Evolutionary conservation across 257 asterid species (phyloP).

Genomic region (Solanum pinnatisectum): DNA sequence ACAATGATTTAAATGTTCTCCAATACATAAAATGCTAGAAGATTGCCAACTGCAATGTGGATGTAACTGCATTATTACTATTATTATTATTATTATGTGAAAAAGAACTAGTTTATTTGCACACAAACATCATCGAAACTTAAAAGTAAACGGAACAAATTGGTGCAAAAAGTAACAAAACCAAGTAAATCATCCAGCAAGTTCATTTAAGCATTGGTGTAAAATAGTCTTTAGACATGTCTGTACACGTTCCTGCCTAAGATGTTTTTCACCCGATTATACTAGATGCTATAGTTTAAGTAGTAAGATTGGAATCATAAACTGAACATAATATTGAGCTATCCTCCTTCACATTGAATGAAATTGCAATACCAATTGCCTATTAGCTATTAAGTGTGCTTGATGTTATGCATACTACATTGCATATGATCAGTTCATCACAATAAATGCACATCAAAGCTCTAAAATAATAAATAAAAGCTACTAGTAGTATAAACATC

Average conservation of each 20-base stretch:
- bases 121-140: background rate
- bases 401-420: background rate
- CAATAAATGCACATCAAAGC: background rate
- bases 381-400: background rate
- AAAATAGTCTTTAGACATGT: background rate
- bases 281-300: background rate
- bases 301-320: background rate
- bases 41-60: conserved; percentile 5
- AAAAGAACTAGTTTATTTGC: background rate
- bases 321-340: background rate
- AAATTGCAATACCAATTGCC: background rate
- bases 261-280: background rate
- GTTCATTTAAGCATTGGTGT: background rate
- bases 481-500: background rate
- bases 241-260: background rate
- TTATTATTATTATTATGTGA: background rate
- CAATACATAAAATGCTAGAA: background rate
- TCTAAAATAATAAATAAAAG: background rate
- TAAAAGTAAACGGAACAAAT: background rate
- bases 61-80: background rate
- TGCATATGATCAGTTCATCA: background rate
- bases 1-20: background rate
- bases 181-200: background rate
- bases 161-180: background rate
- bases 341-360: background rate